Evolutionary conservation across 192 early-diverging fungal genomes (phyloP).

Genomic region (Backusella morwellensis): DNA sequence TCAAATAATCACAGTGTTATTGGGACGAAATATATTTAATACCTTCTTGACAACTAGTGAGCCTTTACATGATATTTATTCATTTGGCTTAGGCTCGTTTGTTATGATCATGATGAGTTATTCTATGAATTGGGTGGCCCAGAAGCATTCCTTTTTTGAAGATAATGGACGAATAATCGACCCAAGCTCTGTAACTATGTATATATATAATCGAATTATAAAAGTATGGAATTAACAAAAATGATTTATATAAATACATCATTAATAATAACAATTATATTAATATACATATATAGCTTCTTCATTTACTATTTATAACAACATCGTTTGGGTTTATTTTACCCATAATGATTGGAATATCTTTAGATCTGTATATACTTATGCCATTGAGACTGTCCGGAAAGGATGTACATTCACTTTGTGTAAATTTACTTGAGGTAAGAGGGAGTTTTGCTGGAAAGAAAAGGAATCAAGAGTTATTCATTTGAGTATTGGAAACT

Average conservation of each 20-base stretch:
- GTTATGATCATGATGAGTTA: constrained; percentile 40
- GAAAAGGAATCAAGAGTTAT: neutral
- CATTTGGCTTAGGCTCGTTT: constrained; percentile 69
- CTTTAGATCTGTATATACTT: constrained; percentile 74
- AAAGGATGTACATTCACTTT: neutral
- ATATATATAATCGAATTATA: neutral
- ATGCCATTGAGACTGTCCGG: constrained; percentile 41
- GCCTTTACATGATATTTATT: constrained; percentile 75
- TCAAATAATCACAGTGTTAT: constrained; percentile 41
- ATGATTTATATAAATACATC: neutral
- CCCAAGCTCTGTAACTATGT: neutral
- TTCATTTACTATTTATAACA: constrained; percentile 50
- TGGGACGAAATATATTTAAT: constrained; percentile 54
- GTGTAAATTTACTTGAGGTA: neutral
- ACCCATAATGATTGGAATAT: constrained; percentile 63
- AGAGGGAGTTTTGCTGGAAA: neutral
- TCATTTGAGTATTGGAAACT: neutral
- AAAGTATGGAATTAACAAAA: neutral
- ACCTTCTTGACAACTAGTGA: constrained; percentile 42
- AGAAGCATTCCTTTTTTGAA: constrained; percentile 12
- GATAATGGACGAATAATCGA: constrained; percentile 2
- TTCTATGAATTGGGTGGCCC: constrained; percentile 33
- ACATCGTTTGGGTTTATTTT: constrained; percentile 56
- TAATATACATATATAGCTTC: neutral
- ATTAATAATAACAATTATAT: neutral